Base-by-base conservation (phyloP, 1,284 basidiomycete genomes). In the Apiotrichum porosum region DNA sequence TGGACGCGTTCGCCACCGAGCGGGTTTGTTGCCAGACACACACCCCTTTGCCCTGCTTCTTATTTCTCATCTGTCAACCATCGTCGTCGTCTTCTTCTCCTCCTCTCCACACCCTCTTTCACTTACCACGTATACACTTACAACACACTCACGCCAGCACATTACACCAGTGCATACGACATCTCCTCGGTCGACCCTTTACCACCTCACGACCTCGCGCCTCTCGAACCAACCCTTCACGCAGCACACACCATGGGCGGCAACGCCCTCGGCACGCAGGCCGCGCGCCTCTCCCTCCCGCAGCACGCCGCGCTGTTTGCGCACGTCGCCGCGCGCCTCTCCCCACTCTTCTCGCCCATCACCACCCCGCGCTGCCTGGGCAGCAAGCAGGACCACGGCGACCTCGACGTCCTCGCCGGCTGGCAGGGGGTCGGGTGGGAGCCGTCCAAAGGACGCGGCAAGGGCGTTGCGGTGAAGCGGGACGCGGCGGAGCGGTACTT, bases 181-280 rank as follows among this genome's bases (percentile, higher is more conserved):
- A 30, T 8, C 28, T 14, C 31, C n/a, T n/a, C n/a, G n/a, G n/a
- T n/a, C n/a, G n/a, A n/a, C n/a, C n/a, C n/a, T n/a, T n/a, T n/a
- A n/a, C n/a, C n/a, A n/a, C n/a, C n/a, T n/a, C n/a, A n/a, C n/a
- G n/a, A n/a, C n/a, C n/a, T n/a, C n/a, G n/a, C n/a, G n/a, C n/a
- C n/a, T n/a, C n/a, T n/a, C n/a, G n/a, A n/a, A n/a, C n/a, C n/a
- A n/a, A n/a, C n/a, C n/a, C n/a, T n/a, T n/a, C n/a, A n/a, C n/a
- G n/a, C n/a, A n/a, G n/a, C n/a, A n/a, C n/a, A n/a, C 24, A 42
- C 3, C 3, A 69, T 69, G 67, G 67, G 67, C 37, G 67, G 67
- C 26, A 61, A 59, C 43, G 60, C 63, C 6, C 62, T 69, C 43
- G 37, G 19, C 10, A 38, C 37, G 3, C 37, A 44, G 9, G 65